Base-by-base conservation (phyloP, 176 grass and related monocot genomes). In the Cymbopogon citratus region DNA sequence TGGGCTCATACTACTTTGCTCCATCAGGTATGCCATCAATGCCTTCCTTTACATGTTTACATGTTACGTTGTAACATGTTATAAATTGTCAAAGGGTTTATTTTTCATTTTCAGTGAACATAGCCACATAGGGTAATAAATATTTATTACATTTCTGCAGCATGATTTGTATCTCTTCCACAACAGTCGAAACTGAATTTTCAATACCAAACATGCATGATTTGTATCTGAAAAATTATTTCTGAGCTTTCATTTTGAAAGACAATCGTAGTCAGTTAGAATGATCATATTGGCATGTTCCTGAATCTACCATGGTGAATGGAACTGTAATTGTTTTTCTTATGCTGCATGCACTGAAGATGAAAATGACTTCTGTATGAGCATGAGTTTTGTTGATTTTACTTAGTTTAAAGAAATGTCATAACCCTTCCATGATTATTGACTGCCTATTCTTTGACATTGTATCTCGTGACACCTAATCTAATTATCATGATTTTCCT, bases 1-100 rank as follows among this genome's bases (percentile, higher is more conserved):
- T 63, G 97, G 87, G 11, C 89, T 99, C 13, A 95, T 99, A 74
- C 93, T 99, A 83, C 97, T 99, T 62, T 96, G 97, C 71, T 99
- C 97, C 63, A 96, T 99, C 83, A 99, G 97, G 97, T 99, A 69
- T 78, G 66, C 23, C 61, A 18, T 28, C 5, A 3, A 81, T 26
- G 14, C 62, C 63, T 88, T 85, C 63, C 74, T 18, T 12, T 49
- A 35, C 14, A 45, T 62, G 27, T 18, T 12, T 49, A 35, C 14
- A 45, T 62, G 27, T 76, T 66, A 5, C 26, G 1, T 35, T 73
- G 11, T 85, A 45, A 46, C 26, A 65, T 57, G 48, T 15, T 25
- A 29, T 49, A 21, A 36, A 35, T 28, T 71, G 23, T 35, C 62
- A 11, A 29, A 54, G 15, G 25, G 23, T 51, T 51, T 19, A 51